These are phyloP conservation scores for Ganoderma meredithae DNA, from an alignment of 1,284 basidiomycete species.

Conservation along the genomic window DNA sequence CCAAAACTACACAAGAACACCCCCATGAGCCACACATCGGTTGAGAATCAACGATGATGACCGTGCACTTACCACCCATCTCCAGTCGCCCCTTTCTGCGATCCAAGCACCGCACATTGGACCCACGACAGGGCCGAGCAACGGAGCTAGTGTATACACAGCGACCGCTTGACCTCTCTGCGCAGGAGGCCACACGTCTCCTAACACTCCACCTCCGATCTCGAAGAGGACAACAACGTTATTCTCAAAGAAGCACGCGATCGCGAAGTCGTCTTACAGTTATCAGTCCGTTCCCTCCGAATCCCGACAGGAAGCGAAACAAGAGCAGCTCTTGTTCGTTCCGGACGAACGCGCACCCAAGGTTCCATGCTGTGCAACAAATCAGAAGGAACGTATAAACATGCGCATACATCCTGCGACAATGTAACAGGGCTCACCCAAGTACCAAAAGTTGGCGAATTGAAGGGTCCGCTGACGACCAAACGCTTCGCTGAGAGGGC, in stretches of 20 bases:
- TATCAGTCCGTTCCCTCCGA: constrained; percentile 70
- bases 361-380: constrained; percentile 60
- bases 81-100: constrained; percentile 48
- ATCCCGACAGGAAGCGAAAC: constrained; percentile 70
- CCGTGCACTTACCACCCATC: constrained; percentile 44
- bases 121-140: constrained; percentile 53
- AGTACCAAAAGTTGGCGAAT: constrained; percentile 63
- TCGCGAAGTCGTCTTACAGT: constrained; percentile 46
- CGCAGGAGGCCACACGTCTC: constrained; percentile 56
- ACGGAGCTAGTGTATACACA: constrained; percentile 54
- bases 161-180: constrained; percentile 56
- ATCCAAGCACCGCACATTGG: constrained; percentile 49
- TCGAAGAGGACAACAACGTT: constrained; percentile 10
- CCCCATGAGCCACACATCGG: constrained; percentile 3
- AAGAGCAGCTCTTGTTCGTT: constrained; percentile 63
- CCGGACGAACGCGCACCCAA: constrained; percentile 70
- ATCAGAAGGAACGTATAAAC: neutral
- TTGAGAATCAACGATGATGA: neutral
- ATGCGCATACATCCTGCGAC: neutral
- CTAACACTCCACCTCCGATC: constrained; percentile 56
- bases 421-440: constrained; percentile 46
- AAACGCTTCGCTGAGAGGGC: constrained; percentile 62
- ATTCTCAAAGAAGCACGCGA: neutral
- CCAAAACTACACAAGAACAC: constrained; percentile 44
- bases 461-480: constrained; percentile 52